Conservation (phyloP, 2,329 filamentous ascomycete species). For the Ceratocystis eucalypticola region DNA sequence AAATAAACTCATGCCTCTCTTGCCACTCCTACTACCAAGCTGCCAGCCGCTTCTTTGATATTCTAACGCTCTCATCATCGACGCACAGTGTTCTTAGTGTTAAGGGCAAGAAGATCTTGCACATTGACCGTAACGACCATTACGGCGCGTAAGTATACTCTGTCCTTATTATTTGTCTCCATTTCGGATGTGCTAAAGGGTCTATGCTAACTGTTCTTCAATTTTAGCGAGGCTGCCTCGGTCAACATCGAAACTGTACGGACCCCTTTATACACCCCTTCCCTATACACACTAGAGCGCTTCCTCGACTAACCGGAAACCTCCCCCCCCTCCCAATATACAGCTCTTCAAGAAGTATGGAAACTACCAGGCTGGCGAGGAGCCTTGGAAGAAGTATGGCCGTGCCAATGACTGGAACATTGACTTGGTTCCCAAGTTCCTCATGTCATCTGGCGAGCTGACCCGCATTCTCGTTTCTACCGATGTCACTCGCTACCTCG, state of each 20-base stretch:
- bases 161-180: conserved; percentile 15
- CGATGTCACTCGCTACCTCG: conserved; percentile 76
- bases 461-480: conserved; percentile 98
- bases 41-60: background rate
- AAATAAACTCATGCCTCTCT: conserved; percentile 27
- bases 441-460: conserved; percentile 96
- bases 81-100: conserved; percentile 72
- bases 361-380: conserved; percentile 62
- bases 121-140: conserved; percentile 97
- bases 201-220: background rate
- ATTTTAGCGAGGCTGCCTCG: conserved; percentile 67
- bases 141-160: conserved; percentile 70
- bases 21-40: background rate
- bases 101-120: conserved; percentile 97
- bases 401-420: conserved; percentile 98
- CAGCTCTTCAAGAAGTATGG: conserved; percentile 96
- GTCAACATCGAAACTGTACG: conserved; percentile 88
- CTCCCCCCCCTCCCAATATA: background rate
- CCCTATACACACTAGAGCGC: background rate
- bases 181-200: conserved; percentile 22
- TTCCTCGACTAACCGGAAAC: background rate
- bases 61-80: conserved; percentile 2
- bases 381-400: conserved; percentile 97
- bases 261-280: conserved; percentile 20
- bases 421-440: conserved; percentile 92